Conservation (phyloP, 2,329 filamentous ascomycete genomes). For the Phialemoniopsis sp. region DNA sequence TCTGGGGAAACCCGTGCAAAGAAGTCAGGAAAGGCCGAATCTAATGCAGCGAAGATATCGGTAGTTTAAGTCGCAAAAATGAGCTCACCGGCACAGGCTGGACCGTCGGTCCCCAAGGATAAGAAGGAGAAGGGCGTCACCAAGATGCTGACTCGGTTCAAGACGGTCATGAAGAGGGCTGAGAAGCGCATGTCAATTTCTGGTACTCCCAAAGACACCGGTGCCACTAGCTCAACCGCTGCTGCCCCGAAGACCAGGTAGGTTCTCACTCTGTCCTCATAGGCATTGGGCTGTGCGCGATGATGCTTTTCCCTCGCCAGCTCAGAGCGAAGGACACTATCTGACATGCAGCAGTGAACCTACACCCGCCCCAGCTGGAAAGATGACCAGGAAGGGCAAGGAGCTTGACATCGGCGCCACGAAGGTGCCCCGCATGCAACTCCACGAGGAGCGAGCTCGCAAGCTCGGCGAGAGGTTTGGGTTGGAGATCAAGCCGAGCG, state of each 20-base stretch:
- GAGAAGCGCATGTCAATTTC: conserved; percentile 21
- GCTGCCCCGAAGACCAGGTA: conserved; percentile 8
- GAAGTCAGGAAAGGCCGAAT: too few relatives aligned
- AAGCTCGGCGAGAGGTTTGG: conserved; percentile 52
- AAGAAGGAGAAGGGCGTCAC: conserved; percentile 43
- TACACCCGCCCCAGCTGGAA: background rate
- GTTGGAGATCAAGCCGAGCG: conserved; percentile 48
- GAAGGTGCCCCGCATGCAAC: conserved; percentile 41
- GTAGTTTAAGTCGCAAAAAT: too few relatives aligned
- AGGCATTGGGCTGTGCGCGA: too few relatives aligned
- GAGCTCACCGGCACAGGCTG: conserved; percentile 36
- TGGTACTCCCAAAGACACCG: conserved; percentile 9
- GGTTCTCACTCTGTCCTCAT: background rate
- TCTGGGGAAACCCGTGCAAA: too few relatives aligned
- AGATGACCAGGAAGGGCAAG: conserved; percentile 6
- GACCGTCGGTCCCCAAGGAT: conserved; percentile 29
- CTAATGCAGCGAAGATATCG: too few relatives aligned
- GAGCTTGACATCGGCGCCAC: conserved; percentile 10
- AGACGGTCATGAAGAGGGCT: conserved; percentile 43
- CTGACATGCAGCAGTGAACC: too few relatives aligned
- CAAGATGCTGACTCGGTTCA: conserved; percentile 43
- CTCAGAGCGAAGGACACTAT: too few relatives aligned
- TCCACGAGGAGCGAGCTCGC: conserved; percentile 53
- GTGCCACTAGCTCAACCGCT: conserved; percentile 9
- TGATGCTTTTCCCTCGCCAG: too few relatives aligned